Conservation (phyloP, 2,329 filamentous ascomycete genomes). For the Arthrobotrys megalospora region DNA sequence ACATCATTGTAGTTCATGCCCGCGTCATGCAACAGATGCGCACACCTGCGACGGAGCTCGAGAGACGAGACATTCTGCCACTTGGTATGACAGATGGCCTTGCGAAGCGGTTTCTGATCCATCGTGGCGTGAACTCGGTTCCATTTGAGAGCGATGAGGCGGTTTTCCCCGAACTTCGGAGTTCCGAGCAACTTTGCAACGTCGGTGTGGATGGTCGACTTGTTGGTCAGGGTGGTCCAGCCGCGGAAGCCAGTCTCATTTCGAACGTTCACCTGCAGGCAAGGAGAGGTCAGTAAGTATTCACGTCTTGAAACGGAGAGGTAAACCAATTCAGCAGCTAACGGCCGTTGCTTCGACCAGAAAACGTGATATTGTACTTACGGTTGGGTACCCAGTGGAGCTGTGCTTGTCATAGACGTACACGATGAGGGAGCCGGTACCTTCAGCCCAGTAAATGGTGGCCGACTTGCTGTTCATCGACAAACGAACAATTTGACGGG, state of each 20-base stretch:
- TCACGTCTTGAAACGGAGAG: background rate
- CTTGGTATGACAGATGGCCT: constrained; percentile 37
- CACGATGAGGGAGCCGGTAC: constrained; percentile 24
- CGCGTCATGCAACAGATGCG: constrained; percentile 11
- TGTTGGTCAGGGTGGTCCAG: constrained; percentile 16
- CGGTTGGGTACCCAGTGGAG: constrained; percentile 14
- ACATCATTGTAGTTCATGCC: constrained; percentile 42
- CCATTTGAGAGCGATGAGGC: constrained; percentile 24
- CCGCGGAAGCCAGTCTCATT: constrained; percentile 11
- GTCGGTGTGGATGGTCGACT: background rate
- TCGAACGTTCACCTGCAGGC: constrained; percentile 26
- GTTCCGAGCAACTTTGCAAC: constrained; percentile 29
- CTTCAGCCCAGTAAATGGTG: constrained; percentile 43
- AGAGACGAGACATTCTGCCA: constrained; percentile 46
- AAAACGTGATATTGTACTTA: constrained; percentile 8
- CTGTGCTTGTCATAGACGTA: constrained; percentile 31
- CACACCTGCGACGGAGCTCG: constrained; percentile 17
- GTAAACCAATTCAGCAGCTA: constrained; percentile 9
- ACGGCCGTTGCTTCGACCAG: background rate
- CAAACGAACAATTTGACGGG: constrained; percentile 22
- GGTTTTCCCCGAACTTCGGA: constrained; percentile 3
- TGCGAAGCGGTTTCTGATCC: constrained; percentile 25
- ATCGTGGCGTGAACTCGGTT: background rate
- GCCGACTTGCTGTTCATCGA: constrained; percentile 34
- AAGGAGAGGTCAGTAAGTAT: constrained; percentile 8